Evolutionary conservation across 176 grass and related monocot species (phyloP), one percentile per base, ranked within the genome.

Genomic region (Rhipidocladum racemiflorum): DNA sequence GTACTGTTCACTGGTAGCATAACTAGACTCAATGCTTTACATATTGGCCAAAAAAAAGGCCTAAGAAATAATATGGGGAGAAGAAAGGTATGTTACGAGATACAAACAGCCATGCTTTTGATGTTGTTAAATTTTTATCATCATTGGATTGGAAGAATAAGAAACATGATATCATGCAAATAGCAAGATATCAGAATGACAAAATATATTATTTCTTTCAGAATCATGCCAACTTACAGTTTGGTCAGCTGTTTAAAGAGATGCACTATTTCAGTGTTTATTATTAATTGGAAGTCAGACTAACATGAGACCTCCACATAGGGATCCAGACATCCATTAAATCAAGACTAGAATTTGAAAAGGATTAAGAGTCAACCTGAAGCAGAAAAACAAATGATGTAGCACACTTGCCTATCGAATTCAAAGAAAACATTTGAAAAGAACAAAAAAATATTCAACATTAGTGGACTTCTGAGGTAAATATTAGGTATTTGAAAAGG

Each of bases 321-420:
- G 27, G 10, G 28, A 69, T 77, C 23, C 7, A 35, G 13, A 57
- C 29, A 78, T 42, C 24, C 9, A 59, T 5, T 48, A 79, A 51
- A 63, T 63, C 18, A 85, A 24, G 2, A 2, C 1, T 2, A 32
- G 30, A 1, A 32, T 32, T 32, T 32, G 2, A 32, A 32, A 32
- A 32, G 30, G 30, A 32, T 32, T 32, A 32, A 2, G 30, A 32
- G 30, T 32, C 30, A 32, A 32, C 32, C 42, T 63, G 21, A 40
- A 71, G 15, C 12, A 61, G 53, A 83, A 85, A 77, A 70, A 50
- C 5, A 63, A 11, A 69, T 14, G 73, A 25, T 46, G 18, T 20
- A 48, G 65, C 27, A 68, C 4, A 13, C 21, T 38, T 1, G 3
- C 9, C 38, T 43, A 34, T n/a, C 18, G 12, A 24, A 39, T 24